Evolutionary conservation across 108 stramenopile genomes (phyloP).

Genomic region (Cyclotella cryptica): DNA sequence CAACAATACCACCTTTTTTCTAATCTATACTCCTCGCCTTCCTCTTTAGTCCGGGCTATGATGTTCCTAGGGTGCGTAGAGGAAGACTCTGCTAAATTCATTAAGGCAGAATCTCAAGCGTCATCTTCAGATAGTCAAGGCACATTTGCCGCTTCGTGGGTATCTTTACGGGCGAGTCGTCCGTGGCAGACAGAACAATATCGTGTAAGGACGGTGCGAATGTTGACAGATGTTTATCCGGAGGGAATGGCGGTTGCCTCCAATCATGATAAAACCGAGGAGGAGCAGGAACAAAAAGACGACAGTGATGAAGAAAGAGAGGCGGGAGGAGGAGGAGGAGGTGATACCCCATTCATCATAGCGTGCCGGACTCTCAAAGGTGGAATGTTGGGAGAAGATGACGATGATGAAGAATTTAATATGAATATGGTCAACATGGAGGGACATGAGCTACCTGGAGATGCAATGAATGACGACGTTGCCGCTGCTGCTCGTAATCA

Average conservation of each 20-base stretch:
- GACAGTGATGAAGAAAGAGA: background rate
- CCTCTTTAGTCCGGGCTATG: constrained; percentile 22
- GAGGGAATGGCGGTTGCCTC: constrained; percentile 4
- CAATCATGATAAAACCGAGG: background rate
- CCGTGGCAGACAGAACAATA: constrained; percentile 22
- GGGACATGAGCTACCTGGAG: background rate
- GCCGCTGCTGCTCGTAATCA: background rate
- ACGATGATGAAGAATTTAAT: background rate
- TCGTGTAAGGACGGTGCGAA: constrained; percentile 2
- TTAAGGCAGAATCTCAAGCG: constrained; percentile 7
- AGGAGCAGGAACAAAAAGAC: too few relatives aligned
- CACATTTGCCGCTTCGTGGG: background rate
- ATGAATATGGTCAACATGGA: constrained; percentile 3
- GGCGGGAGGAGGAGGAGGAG: constrained; percentile 22
- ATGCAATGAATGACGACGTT: background rate
- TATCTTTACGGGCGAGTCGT: constrained; percentile 9
- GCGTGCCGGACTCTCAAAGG: constrained; percentile 18
- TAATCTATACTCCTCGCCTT: constrained; percentile 15
- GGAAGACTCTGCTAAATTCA: constrained; percentile 15
- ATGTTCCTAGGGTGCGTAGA: constrained; percentile 22
- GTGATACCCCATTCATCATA: constrained; percentile 26
- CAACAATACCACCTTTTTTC: constrained; percentile 5
- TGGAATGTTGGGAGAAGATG: constrained; percentile 13
- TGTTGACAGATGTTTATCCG: constrained; percentile 6
- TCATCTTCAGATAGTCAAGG: background rate